A percentile compares a stretch with the other conserved stretches of the same genome.
Evolutionary conservation across 805 yeast genomes (phyloP).

Genomic region (Yamadazyma kitorensis): DNA sequence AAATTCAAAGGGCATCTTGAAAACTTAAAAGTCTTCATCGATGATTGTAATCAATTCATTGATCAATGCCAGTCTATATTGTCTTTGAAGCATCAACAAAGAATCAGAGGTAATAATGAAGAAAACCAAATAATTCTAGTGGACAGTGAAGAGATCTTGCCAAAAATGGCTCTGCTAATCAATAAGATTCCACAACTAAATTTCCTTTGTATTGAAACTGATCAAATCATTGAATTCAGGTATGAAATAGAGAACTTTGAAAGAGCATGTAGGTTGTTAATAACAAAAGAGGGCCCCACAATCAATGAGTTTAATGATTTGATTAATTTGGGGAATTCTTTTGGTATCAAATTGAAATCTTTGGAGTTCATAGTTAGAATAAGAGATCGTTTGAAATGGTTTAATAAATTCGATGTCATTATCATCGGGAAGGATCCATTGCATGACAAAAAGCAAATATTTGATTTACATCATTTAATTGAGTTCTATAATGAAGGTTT

Average conservation of each 20-base stretch:
- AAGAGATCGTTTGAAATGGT: conserved; percentile 35
- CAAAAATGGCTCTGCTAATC: conserved; percentile 34
- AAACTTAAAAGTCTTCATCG: conserved; percentile 38
- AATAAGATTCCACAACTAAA: conserved; percentile 48
- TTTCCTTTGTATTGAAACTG: conserved; percentile 57
- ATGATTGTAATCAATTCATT: conserved; percentile 48
- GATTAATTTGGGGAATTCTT: conserved; percentile 55
- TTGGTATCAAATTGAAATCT: conserved; percentile 56
- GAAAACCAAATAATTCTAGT: conserved; percentile 5
- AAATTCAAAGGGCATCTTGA: conserved; percentile 4
- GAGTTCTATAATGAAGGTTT: conserved; percentile 27
- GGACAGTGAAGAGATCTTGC: conserved; percentile 9
- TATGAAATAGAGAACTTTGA: conserved; percentile 52
- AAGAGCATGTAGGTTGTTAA: conserved; percentile 37
- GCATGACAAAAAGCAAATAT: conserved; percentile 32
- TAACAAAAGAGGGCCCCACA: conserved; percentile 32
- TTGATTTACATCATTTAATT: conserved; percentile 27
- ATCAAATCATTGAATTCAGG: conserved; percentile 52
- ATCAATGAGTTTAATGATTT: conserved; percentile 50
- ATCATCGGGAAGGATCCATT: conserved; percentile 40
- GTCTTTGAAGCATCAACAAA: conserved; percentile 49
- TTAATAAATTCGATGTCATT: conserved; percentile 27
- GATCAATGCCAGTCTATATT: conserved; percentile 54
- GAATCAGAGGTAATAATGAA: conserved; percentile 37
- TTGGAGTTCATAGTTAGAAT: conserved; percentile 34